Percentiles rank a stretch among this genome's conserved stretches.
These are phyloP conservation scores for Pachysandra terminalis DNA, from an alignment of 164 flowering plant genomes.

Conservation along the genomic window DNA sequence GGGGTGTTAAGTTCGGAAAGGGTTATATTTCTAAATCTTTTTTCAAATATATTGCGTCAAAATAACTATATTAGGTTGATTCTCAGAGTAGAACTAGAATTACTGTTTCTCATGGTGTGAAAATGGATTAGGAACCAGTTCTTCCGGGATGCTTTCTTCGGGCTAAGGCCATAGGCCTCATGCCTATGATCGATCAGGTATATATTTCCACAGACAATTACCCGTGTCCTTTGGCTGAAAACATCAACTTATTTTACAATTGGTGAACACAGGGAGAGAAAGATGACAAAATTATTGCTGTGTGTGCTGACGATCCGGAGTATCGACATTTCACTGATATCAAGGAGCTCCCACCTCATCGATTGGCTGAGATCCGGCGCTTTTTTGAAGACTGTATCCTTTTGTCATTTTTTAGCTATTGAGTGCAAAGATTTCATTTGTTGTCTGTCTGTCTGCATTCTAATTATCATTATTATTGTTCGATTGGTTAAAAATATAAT, in stretches of 20 bases:
- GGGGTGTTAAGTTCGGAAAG: no score
- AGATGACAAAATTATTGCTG: constrained; percentile 89
- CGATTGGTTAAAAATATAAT: no score
- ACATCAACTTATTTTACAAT: constrained; percentile 1
- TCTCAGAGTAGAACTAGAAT: not conserved
- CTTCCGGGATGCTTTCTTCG: constrained; percentile 83
- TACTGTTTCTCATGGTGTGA: constrained; percentile 4
- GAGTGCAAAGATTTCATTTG: no score
- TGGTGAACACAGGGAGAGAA: constrained; percentile 58
- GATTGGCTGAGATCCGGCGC: constrained; percentile 78
- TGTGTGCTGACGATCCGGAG: constrained; percentile 92
- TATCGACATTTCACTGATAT: constrained; percentile 74
- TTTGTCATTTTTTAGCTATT: no score
- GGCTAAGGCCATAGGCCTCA: constrained; percentile 79
- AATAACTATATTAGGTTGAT: no score
- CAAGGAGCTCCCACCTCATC: constrained; percentile 84
- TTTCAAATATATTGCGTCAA: not conserved
- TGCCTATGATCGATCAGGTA: constrained; percentile 94
- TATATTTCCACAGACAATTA: not conserved
- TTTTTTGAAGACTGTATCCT: constrained; percentile 92
- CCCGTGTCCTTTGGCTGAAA: not conserved
- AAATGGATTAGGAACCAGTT: constrained; percentile 61
- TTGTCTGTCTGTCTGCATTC: not conserved
- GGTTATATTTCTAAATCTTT: not conserved
- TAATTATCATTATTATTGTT: not conserved